Base-by-base conservation (phyloP, 371 early-diverging fungal genomes). In the Apophysomyces trapeziformis region DNA sequence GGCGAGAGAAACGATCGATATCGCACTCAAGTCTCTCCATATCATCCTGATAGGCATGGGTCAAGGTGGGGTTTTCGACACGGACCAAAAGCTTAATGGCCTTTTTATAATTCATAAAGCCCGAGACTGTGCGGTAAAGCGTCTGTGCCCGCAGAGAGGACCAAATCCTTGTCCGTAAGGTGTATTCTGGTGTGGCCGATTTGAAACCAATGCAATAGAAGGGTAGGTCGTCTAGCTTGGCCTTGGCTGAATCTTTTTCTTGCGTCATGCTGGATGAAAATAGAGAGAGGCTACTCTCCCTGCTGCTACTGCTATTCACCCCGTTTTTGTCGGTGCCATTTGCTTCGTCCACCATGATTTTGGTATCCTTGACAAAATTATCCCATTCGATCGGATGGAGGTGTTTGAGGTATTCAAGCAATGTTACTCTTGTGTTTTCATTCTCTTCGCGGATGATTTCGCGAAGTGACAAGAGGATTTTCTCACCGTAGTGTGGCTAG, bases 311-410 rank as follows among this genome's bases (percentile, higher is more conserved):
- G 6, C 65, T 60, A 1, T 26, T 26, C 32, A 26, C 32, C 32
- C 46, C 39, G 45, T 57, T 67, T 2, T 37, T 41, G 12, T 63
- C 70, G 35, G 39, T 57, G 16, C 46, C 39, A 38, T n/a, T 26
- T 54, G 85, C 90, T 46, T 91, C 91, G 64, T 92, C 90, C 1
- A 85, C 92, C 67, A 92, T 67, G 35, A 92, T 85, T 77, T 93
- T 93, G 59, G 92, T 94, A 68, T 95, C 94, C 69, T 90, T 87
- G 36, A 96, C 93, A 82, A 94, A 96, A 77, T 95, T 95, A 59
- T 92, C 93, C 95, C 95, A 95, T 71, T 95, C 96, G 16, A 88
- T 85, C 0, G 92, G 80, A 68, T 94, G 92, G 32, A 95, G 79
- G 36, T 93, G 90, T 72, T 95, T 94, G 56, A 95, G 72, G 57